These are phyloP conservation scores for Byssoonygena ceratinophila DNA, from an alignment of 2,329 filamentous ascomycete species.

Conservation along the genomic window DNA sequence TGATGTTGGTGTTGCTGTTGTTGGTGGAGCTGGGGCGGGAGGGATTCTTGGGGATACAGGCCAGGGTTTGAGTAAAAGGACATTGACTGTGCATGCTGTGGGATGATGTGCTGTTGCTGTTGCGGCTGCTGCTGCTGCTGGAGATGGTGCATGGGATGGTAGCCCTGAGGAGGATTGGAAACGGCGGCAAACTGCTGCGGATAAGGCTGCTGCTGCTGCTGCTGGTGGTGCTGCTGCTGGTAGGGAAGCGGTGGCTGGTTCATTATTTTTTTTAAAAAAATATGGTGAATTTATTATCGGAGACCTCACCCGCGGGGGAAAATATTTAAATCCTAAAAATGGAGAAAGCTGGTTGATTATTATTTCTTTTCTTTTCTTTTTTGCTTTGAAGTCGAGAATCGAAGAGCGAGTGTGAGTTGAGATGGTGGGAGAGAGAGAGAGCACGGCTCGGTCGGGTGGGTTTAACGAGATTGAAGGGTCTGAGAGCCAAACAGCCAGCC, in stretches of 20 bases:
- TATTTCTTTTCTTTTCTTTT: no score
- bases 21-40: conserved; percentile 13
- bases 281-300: no score
- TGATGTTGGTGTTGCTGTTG: conserved; percentile 12
- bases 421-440: no score
- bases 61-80: conserved; percentile 14
- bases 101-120: conserved; percentile 11
- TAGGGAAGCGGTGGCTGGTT: conserved; percentile 18
- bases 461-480: no score
- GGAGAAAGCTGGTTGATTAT: no score
- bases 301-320: no score
- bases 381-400: no score
- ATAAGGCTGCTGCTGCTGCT: conserved; percentile 15
- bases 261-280: conserved; percentile 2
- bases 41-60: conserved; percentile 8
- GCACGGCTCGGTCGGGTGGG: no score
- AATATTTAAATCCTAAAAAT: no score
- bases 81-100: conserved; percentile 10
- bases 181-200: conserved; percentile 16
- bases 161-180: conserved; percentile 16
- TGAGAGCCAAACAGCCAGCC: no score
- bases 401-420: no score
- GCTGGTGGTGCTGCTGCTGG: conserved; percentile 17
- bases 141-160: conserved; percentile 18
- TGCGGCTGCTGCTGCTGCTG: conserved; percentile 8